A percentile compares a stretch with the other conserved stretches of the same genome.
Conservation (phyloP, 495 filamentous ascomycete species). For the Penicillium crystallinum region DNA sequence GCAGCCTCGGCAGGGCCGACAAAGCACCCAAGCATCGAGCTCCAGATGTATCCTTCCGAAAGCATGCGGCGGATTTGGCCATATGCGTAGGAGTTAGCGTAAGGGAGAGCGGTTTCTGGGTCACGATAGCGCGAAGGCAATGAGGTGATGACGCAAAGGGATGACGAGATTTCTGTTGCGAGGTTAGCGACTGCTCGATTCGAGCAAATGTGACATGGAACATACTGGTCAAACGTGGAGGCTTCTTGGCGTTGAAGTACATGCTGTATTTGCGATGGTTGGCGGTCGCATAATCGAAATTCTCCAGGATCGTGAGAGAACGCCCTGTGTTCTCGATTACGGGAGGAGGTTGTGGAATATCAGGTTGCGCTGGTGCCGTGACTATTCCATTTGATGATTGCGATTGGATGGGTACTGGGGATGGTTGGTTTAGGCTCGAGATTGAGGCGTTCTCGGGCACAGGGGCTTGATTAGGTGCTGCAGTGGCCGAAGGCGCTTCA, state of each 20-base stretch:
- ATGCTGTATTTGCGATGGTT: constrained; percentile 47
- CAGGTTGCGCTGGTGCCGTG: constrained; percentile 13
- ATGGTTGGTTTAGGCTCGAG: constrained; percentile 10
- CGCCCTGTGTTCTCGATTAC: constrained; percentile 48
- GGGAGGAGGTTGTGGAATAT: constrained; percentile 29
- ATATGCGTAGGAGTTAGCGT: constrained; percentile 69
- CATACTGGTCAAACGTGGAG: constrained; percentile 45
- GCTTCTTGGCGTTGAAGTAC: constrained; percentile 50
- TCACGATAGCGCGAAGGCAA: constrained; percentile 73
- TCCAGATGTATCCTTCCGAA: constrained; percentile 66
- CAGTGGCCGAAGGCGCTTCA: constrained; percentile 6
- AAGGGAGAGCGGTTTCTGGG: constrained; percentile 69
- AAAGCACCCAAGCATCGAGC: constrained; percentile 68
- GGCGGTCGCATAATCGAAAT: constrained; percentile 50
- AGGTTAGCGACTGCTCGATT: constrained; percentile 14
- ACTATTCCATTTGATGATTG: constrained; percentile 7
- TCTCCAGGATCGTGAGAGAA: constrained; percentile 49
- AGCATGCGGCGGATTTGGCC: constrained; percentile 57
- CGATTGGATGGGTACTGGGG: background rate
- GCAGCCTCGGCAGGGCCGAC: constrained; percentile 57
- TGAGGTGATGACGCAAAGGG: constrained; percentile 73
- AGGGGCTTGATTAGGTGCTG: constrained; percentile 13
- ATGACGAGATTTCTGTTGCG: constrained; percentile 41
- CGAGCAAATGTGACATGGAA: constrained; percentile 14
- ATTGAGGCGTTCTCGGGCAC: constrained; percentile 14